Evolutionary conservation across 108 stramenopile species (phyloP), one percentile per base, ranked within the genome.

Genomic region (Mayamaea pseudoterrestris): DNA sequence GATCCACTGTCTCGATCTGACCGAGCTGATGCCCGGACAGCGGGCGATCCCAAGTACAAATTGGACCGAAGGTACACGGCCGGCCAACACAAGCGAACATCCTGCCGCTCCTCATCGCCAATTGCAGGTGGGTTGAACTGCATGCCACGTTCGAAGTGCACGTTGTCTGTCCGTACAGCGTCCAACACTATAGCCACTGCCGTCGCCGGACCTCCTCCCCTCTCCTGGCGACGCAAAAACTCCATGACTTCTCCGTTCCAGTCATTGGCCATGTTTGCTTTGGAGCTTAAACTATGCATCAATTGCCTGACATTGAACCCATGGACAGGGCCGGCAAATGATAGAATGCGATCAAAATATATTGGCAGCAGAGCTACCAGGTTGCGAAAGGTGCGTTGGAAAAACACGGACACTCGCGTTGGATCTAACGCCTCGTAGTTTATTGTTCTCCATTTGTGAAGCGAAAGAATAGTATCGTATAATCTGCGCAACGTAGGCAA

Each of bases 171-270:
- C n/a, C 5, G 24, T 6, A 21, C 26, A 6, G 44, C 44, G 26
- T 44, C 44, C 44, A 44, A 5, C n/a, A 44, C 18, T 3, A 44
- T n/a, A 5, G 44, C 44, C 3, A 44, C 4, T 7, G 44, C 44
- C 14, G 18, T 21, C n/a, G 44, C 24, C n/a, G 44, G 44, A 5
- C 44, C 44, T 2, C 20, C 14, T 44, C n/a, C 14, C 44, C 26
- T 44, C n/a, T 44, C 44, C 26, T 44, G 44, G 5, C 26, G 23
- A 5, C 44, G 2, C 5, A 44, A 22, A 44, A 44, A 44, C 26
- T 44, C 44, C 22, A 44, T 20, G n/a, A 44, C 26, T 6, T 23
- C 26, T 3, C 9, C 22, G 3, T 44, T 25, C 44, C 14, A 21
- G 18, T 44, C 44, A 6, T 44, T 21, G 24, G 14, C 4, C 22